phyloP scores from a whole-genome alignment of 768 basidiomycete genomes.

The Gloeophyllum trabeum region DNA sequence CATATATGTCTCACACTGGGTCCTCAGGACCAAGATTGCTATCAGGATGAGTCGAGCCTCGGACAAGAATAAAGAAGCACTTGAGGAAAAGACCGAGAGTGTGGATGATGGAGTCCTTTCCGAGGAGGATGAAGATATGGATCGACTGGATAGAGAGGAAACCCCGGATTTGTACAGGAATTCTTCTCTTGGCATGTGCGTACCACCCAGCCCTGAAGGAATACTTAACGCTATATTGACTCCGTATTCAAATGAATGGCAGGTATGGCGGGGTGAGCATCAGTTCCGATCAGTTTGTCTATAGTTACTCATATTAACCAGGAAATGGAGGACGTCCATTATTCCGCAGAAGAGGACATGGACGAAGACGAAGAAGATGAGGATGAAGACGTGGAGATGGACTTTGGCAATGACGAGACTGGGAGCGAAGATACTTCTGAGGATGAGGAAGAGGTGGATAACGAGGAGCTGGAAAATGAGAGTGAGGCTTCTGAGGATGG shows the following conservation, averaged over 20 bases:
- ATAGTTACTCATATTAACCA: constrained; percentile 21
- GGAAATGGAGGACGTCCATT: constrained; percentile 82
- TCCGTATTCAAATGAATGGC: too few relatives aligned
- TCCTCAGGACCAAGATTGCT: constrained; percentile 78
- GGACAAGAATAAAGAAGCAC: constrained; percentile 48
- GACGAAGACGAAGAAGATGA: constrained; percentile 75
- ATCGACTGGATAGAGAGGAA: constrained; percentile 54
- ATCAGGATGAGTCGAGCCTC: constrained; percentile 91
- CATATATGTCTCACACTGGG: too few relatives aligned
- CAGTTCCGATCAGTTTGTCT: constrained; percentile 1
- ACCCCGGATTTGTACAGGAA: constrained; percentile 93
- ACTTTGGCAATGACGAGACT: constrained; percentile 74
- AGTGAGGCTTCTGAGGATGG: constrained; percentile 44
- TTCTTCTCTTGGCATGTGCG: constrained; percentile 90
- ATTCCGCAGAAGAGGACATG: constrained; percentile 62
- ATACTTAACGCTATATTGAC: too few relatives aligned
- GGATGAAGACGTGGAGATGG: constrained; percentile 81
- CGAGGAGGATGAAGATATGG: constrained; percentile 52
- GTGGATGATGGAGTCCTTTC: too few relatives aligned
- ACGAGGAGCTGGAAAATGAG: constrained; percentile 51
- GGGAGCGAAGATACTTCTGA: constrained; percentile 76
- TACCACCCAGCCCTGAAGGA: too few relatives aligned
- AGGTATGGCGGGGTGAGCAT: constrained; percentile 72
- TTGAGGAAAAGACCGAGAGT: constrained; percentile 36
- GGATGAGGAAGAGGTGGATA: constrained; percentile 59